These are phyloP conservation scores for Aspergillus taichungensis DNA, from an alignment of 495 filamentous ascomycete species.

Conservation along the genomic window DNA sequence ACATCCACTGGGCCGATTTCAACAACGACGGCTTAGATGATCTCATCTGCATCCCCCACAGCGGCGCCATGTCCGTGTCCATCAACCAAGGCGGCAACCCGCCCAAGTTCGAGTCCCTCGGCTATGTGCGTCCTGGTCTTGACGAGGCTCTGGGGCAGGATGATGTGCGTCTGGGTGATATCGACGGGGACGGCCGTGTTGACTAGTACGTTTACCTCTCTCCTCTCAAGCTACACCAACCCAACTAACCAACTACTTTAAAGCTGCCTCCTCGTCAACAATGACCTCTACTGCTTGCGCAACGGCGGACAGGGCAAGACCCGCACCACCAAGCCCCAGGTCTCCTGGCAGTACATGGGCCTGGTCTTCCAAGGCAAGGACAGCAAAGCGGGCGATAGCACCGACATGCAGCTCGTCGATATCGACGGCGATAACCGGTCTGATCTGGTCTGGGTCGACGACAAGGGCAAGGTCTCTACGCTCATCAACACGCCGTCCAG, in stretches of 20 bases:
- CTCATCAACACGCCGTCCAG: conserved; percentile 19
- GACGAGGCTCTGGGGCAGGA: conserved; percentile 1
- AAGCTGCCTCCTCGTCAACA: conserved; percentile 7
- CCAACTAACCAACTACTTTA: background rate
- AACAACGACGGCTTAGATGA: conserved; percentile 33
- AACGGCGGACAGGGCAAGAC: conserved; percentile 18
- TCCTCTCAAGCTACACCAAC: background rate
- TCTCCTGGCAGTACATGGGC: conserved; percentile 17
- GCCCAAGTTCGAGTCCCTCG: conserved; percentile 1
- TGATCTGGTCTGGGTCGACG: conserved; percentile 23
- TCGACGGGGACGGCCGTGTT: conserved; percentile 23
- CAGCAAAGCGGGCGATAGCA: conserved; percentile 9
- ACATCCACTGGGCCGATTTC: conserved; percentile 19
- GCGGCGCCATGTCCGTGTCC: conserved; percentile 10
- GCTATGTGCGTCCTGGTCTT: background rate
- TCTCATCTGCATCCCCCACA: conserved; percentile 20
- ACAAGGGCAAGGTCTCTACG: conserved; percentile 10
- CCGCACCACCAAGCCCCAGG: background rate
- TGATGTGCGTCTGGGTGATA: conserved; percentile 12
- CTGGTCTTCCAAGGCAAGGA: conserved; percentile 9
- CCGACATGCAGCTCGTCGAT: conserved; percentile 18
- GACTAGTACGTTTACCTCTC: conserved; percentile 10
- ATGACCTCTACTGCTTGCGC: conserved; percentile 9
- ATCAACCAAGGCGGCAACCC: conserved; percentile 9
- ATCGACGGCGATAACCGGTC: conserved; percentile 24